A percentile compares a stretch with the other conserved stretches of the same genome.
phyloP scores from a whole-genome alignment of 257 asterid species.

The Solanum clarkiae region DNA sequence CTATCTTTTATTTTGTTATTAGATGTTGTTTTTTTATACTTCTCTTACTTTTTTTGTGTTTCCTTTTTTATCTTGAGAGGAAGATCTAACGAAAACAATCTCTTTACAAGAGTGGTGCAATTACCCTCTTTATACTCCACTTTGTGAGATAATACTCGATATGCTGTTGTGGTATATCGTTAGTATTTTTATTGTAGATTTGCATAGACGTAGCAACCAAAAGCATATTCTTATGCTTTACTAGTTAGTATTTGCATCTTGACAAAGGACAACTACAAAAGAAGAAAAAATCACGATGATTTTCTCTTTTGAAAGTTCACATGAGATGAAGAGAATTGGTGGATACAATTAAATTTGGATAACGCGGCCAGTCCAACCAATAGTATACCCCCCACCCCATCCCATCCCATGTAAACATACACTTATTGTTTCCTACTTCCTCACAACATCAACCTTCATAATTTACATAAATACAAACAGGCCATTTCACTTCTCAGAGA shows the following conservation, averaged over 20 bases:
- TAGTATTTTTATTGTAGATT: no score
- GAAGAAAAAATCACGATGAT: not conserved
- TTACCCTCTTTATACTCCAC: no score
- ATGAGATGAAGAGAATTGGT: constrained; percentile 46
- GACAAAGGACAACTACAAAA: not conserved
- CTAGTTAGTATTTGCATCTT: not conserved
- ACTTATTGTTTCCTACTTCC: not conserved
- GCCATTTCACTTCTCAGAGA: not conserved
- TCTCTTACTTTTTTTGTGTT: no score
- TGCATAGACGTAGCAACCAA: constrained; percentile 10
- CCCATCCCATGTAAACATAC: constrained; percentile 34
- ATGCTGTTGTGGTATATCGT: no score
- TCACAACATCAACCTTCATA: not conserved
- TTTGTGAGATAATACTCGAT: no score
- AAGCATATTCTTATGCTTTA: constrained; percentile 26
- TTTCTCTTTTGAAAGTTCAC: constrained; percentile 22
- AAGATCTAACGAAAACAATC: no score
- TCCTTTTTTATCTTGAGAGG: no score
- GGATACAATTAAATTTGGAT: constrained; percentile 63
- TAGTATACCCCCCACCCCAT: constrained; percentile 32
- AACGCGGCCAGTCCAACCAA: constrained; percentile 32
- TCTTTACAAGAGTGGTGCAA: no score
- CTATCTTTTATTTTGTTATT: no score
- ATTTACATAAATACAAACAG: not conserved
- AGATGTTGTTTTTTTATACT: no score